Base-by-base conservation (phyloP, 176 grass and related monocot genomes). In the Cenchrus purpureus region DNA sequence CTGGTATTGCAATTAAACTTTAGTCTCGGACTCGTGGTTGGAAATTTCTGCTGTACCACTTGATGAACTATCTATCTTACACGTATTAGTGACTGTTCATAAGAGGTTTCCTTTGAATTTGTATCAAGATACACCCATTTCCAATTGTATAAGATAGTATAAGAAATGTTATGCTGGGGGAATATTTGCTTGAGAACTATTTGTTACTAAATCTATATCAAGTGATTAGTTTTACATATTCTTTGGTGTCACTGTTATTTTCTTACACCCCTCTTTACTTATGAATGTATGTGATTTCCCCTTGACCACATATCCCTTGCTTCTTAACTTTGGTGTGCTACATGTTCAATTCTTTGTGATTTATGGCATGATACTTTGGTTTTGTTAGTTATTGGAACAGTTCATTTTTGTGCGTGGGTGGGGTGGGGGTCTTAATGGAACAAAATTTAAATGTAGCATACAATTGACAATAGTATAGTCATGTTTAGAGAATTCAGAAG, bases 321-420 rank as follows among this genome's bases (percentile, higher is more conserved):
- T 83, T 88, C 49, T 77, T 45, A 78, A 72, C 55, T 22, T 88
- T 25, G 15, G 14, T 12, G 7, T 57, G n/a, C 51, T 73, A 71
- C 17, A 60, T 32, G 31, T 25, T 52, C 65, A 43, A 48, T 65
- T 12, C 22, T 78, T 71, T 12, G 10, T 44, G 55, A 37, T 51
- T 46, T 79, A 9, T 72, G 20, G 63, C 60, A 12, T 12, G 14
- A 44, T 78, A 71, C 56, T 77, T 77, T 76, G 11, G 75, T 68
- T 22, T 74, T 73, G 40, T 73, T 64, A 54, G 32, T 77, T 48
- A 54, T 48, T 62, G 2, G n/a, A 76, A 76, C 28, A 58, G 25
- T 49, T 48, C 3, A 12, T 11, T 7, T 58, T 31, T 32, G 28
- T 40, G 37, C 4, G 37, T 40, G 37, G 37, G 37, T 40, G 6